Evolutionary conservation across 352 stramenopile species (phyloP).

Genomic region (Globisporangium iwayamae): DNA sequence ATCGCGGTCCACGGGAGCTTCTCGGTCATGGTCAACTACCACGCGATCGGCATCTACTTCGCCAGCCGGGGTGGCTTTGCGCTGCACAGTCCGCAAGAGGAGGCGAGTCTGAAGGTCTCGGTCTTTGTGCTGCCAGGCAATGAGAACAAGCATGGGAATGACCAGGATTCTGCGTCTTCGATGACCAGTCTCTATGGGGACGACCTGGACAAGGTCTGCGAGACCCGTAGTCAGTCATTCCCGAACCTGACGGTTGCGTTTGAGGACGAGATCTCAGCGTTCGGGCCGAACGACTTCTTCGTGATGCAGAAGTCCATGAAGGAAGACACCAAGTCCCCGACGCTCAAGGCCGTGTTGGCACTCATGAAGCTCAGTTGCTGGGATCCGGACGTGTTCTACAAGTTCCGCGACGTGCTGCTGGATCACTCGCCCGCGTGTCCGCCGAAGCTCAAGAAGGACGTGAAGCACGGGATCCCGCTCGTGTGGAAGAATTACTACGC

Average conservation of each 20-base stretch:
- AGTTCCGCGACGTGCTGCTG: conserved; percentile 91
- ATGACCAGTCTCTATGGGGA: conserved; percentile 48
- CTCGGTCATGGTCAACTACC: conserved; percentile 96
- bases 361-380: conserved; percentile 91
- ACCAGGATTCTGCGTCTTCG: background rate
- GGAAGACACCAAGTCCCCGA: conserved; percentile 76
- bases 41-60: conserved; percentile 91
- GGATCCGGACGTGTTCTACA: conserved; percentile 95
- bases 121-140: conserved; percentile 70
- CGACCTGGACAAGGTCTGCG: conserved; percentile 58
- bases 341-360: conserved; percentile 84
- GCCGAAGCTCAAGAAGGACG: conserved; percentile 72
- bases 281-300: conserved; percentile 95
- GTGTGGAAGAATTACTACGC: conserved; percentile 93
- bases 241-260: conserved; percentile 77
- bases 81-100: conserved; percentile 90
- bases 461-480: conserved; percentile 78
- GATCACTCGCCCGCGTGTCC: conserved; percentile 72
- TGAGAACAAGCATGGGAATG: background rate
- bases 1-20: conserved; percentile 95
- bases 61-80: conserved; percentile 89
- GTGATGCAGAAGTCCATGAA: conserved; percentile 90
- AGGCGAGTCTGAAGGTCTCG: conserved; percentile 91
- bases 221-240: conserved; percentile 53
- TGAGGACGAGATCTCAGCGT: conserved; percentile 81